Evolutionary conservation across 2,329 filamentous ascomycete genomes (phyloP), one percentile per base, ranked within the genome.

Genomic region (Ophiocordyceps camponoti-saundersi): DNA sequence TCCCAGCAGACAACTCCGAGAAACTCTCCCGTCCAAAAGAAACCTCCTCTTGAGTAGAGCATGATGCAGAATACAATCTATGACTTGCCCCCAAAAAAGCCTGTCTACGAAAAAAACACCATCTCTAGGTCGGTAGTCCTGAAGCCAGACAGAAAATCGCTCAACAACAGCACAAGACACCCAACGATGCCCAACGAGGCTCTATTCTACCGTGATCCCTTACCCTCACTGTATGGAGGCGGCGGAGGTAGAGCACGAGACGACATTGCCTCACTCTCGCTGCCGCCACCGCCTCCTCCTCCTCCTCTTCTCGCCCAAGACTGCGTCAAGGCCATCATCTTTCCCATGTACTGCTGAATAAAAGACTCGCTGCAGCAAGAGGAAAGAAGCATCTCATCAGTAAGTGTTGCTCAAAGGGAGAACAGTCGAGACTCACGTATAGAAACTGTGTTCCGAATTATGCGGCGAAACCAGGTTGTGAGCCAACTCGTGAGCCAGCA

Each of bases 401-500:
- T 8, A 4, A 4, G 8, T 5, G 23, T 5, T 26, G 8, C 23
- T 8, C 4, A 39, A 18, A 39, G 7, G 4, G 18, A 39, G 18
- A 10, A 39, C 3, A 18, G 18, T n/a, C 7, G 18, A 16, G 44
- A 67, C 73, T 63, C 65, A 80, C 66, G 82, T 90, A 59, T 92
- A 94, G 59, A 81, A 94, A 56, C 80, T 85, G 63, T 94, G 87
- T 47, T 83, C 75, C 16, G 83, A 71, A 57, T 82, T 82, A 62
- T 96, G 90, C 51, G 79, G 73, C 36, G 67, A 65, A 10, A 95
- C 86, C 47, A 98, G 66, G 60, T 98, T 98, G 65, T 98, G 92
- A 48, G 92, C 89, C 61, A 98, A 66, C 66, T 98, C 93, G 61
- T 98, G 92, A 51, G 88, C 93, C 50, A 95, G 62, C n/a, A 92